Evolutionary conservation across 805 yeast genomes (phyloP).

Genomic region (Dipodascus geniculatus): DNA sequence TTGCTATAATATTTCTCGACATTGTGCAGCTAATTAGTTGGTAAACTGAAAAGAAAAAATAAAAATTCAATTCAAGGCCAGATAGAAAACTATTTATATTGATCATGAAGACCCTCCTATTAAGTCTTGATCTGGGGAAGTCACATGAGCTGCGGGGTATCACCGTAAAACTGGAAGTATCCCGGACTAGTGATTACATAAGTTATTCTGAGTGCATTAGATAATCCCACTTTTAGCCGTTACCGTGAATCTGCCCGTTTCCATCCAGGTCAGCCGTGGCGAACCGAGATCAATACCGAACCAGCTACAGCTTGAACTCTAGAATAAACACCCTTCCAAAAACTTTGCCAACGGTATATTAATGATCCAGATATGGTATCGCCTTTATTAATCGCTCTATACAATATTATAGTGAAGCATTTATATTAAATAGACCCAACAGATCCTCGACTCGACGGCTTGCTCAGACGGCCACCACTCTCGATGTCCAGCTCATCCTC

Average conservation of each 20-base stretch:
- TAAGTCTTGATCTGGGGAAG: constrained; percentile 1
- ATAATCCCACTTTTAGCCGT: too few relatives aligned
- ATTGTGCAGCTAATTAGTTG: not conserved
- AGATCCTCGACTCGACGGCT: not conserved
- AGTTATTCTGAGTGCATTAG: too few relatives aligned
- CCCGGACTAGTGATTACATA: not conserved
- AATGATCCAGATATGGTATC: not conserved
- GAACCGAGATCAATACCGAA: not conserved
- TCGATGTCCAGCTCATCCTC: not conserved
- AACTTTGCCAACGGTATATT: too few relatives aligned
- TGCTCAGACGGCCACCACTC: not conserved
- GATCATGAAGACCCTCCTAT: not conserved
- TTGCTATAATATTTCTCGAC: not conserved
- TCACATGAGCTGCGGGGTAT: constrained; percentile 1
- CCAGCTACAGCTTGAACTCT: not conserved
- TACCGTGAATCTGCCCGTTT: not conserved
- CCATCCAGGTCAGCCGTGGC: too few relatives aligned
- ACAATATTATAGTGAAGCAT: not conserved
- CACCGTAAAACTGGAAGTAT: not conserved
- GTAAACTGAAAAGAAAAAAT: not conserved
- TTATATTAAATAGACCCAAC: not conserved
- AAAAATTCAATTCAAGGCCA: not conserved
- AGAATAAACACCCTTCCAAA: too few relatives aligned
- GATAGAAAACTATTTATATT: not conserved
- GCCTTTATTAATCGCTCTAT: not conserved